A percentile compares a stretch with the other conserved stretches of the same genome.
Conservation (phyloP, 805 yeast genomes). For the Kuraishia cidri region DNA sequence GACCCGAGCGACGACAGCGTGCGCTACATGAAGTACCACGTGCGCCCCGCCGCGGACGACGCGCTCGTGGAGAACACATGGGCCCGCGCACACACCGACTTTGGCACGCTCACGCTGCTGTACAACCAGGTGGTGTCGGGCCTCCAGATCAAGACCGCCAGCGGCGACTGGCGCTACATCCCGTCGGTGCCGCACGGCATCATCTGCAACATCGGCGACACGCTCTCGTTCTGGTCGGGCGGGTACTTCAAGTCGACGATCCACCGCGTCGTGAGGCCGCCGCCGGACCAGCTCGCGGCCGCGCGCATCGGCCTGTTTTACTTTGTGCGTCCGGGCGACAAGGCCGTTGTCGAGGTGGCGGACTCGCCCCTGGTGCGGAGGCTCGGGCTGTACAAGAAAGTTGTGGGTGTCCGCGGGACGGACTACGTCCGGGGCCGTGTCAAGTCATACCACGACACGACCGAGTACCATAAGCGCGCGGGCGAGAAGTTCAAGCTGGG, state of each 20-base stretch:
- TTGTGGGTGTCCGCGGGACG: constrained; percentile 1
- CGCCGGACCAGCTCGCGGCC: constrained; percentile 18
- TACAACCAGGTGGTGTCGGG: constrained; percentile 26
- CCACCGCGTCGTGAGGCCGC: constrained; percentile 26
- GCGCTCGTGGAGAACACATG: constrained; percentile 20
- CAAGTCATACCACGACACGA: constrained; percentile 2
- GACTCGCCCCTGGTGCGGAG: constrained; percentile 22
- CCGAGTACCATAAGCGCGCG: constrained; percentile 10
- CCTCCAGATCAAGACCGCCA: constrained; percentile 21
- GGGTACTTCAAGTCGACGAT: constrained; percentile 25
- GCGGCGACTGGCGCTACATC: constrained; percentile 25
- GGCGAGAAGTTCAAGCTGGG: constrained; percentile 20
- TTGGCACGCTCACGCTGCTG: constrained; percentile 23
- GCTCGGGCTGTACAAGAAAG: constrained; percentile 19
- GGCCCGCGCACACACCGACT: constrained; percentile 27
- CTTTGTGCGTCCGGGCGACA: constrained; percentile 25
- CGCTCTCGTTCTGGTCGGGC: constrained; percentile 24
- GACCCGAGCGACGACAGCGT: constrained; percentile 24
- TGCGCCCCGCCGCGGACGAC: constrained; percentile 18
- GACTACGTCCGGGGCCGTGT: constrained; percentile 1
- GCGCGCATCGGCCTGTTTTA: constrained; percentile 26
- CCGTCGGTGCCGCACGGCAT: constrained; percentile 22
- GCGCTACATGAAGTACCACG: constrained; percentile 24
- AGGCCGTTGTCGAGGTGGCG: constrained; percentile 19
- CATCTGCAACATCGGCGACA: constrained; percentile 26